phyloP scores from a whole-genome alignment of 768 basidiomycete species.

The Calvatia gigantea region DNA sequence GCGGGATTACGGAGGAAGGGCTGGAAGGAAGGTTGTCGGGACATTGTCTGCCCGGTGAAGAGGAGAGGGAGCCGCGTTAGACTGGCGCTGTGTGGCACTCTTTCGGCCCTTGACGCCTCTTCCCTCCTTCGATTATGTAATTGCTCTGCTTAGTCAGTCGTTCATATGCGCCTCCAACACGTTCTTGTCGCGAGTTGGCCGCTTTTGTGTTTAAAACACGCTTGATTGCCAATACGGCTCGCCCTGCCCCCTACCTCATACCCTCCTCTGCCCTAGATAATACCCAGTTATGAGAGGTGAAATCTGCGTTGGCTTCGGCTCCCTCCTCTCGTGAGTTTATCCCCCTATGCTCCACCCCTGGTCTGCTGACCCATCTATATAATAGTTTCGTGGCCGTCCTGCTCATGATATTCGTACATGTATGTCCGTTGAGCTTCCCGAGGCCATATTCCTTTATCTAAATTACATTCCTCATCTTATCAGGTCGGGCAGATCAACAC shows the following conservation, averaged over 20 bases:
- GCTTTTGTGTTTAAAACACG: slow-evolving; percentile 12
- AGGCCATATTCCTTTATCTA: slow-evolving; percentile 15
- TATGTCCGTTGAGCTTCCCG: slow-evolving; percentile 31
- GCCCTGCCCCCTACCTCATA: slow-evolving; percentile 17
- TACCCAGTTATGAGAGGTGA: slow-evolving; percentile 59
- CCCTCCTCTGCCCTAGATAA: slow-evolving; percentile 19
- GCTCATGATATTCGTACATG: slow-evolving; percentile 81
- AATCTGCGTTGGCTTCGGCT: slow-evolving; percentile 69
- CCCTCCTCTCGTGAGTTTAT: slow-evolving; percentile 63
- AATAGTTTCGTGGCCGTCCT: slow-evolving; percentile 44
- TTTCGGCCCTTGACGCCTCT: slow-evolving; percentile 1
- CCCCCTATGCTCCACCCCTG: slow-evolving; percentile 16
- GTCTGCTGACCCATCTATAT: slow-evolving; percentile 16
- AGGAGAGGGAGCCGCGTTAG: slow-evolving; percentile 6
- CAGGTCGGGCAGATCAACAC: slow-evolving; percentile 85
- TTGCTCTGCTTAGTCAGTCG: not conserved
- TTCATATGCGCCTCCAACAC: slow-evolving; percentile 18
- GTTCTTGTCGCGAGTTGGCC: slow-evolving; percentile 27
- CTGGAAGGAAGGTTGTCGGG: slow-evolving; percentile 21
- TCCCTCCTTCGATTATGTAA: slow-evolving; percentile 6
- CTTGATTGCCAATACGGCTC: slow-evolving; percentile 12
- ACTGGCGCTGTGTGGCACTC: not conserved
- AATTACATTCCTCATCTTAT: slow-evolving; percentile 18
- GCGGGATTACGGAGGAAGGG: slow-evolving; percentile 21
- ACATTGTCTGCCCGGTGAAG: slow-evolving; percentile 19